Evolutionary conservation across 306 rosid genomes (phyloP), one percentile per base, ranked within the genome.

Genomic region (Prosopis cineraria): DNA sequence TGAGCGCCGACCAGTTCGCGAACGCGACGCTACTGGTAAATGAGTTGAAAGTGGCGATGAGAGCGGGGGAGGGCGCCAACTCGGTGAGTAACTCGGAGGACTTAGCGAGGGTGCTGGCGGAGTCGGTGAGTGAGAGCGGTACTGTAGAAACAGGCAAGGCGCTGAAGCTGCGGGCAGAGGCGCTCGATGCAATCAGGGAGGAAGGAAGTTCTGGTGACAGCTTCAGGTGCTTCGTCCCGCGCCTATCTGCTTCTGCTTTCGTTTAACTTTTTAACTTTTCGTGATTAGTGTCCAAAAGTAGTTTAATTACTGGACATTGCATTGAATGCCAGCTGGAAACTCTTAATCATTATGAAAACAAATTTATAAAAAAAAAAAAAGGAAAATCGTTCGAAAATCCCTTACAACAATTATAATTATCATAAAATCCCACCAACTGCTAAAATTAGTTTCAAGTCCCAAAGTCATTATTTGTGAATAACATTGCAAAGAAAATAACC

Each of bases 1-100:
- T 87, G 80, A 27, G 70, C 0, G 87, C 93, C 0, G 88, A 89
- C 53, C 93, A 89, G 1, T 89, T 48, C 10, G 60, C 47, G 25
- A 34, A 87, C 14, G 82, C 86, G 1, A 83, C 82, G 19, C 59
- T 89, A 50, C 69, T 89, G 36, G 89, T 84, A 80, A 87, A 85
- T n/a, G 72, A 83, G 41, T 55, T 83, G 39, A 77, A 81, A 40
- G 82, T 81, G 11, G 89, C 78, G 0, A 74, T 16, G 19, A 76
- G 20, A 58, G 85, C 83, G 2, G 74, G 89, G 25, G 89, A 85
- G 44, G 93, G 89, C 1, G 41, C 13, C 0, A 6, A 10, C 0
- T 44, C 56, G 0, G 79, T 87, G 41, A 87, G 84, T 0, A 67
- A 87, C 79, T 47, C 79, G 10, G 70, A 65, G 1, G 67, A 45